Conservation (phyloP, 1,284 basidiomycete species). For the Macrocystidia cucumis region DNA sequence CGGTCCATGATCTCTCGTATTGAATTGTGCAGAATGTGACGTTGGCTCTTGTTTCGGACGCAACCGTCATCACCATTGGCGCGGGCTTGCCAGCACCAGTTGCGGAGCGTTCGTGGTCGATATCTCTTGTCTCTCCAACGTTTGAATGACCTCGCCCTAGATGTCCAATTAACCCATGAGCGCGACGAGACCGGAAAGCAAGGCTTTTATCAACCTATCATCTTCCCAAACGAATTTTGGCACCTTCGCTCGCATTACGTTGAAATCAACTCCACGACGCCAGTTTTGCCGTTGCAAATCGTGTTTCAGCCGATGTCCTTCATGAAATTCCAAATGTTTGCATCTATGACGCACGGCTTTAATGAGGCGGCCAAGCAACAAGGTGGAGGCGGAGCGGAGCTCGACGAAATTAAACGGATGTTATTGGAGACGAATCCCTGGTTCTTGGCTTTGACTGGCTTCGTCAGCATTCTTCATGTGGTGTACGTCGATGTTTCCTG, state of each 20-base stretch:
- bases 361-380: constrained; percentile 75
- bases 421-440: constrained; percentile 91
- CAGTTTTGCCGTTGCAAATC: constrained; percentile 71
- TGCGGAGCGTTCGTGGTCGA: constrained; percentile 43
- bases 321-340: constrained; percentile 81
- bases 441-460: constrained; percentile 74
- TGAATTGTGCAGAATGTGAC: constrained; percentile 65
- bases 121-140: constrained; percentile 5
- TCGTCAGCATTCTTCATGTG: constrained; percentile 84
- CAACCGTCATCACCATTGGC: constrained; percentile 45
- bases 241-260: constrained; percentile 71
- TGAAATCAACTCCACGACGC: constrained; percentile 75
- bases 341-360: constrained; percentile 76
- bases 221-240: constrained; percentile 98
- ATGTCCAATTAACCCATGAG: constrained; percentile 46
- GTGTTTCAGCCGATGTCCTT: constrained; percentile 82
- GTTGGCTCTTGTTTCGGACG: constrained; percentile 78
- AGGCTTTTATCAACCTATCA: constrained; percentile 76
- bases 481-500: constrained; percentile 49
- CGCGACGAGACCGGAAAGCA: constrained; percentile 56
- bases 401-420: constrained; percentile 94
- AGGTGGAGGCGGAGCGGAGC: constrained; percentile 58
- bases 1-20: neutral
- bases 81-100: constrained; percentile 57
- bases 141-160: constrained; percentile 23